Evolutionary conservation across 805 yeast genomes (phyloP).

Genomic region (Saturnispora halmiae): DNA sequence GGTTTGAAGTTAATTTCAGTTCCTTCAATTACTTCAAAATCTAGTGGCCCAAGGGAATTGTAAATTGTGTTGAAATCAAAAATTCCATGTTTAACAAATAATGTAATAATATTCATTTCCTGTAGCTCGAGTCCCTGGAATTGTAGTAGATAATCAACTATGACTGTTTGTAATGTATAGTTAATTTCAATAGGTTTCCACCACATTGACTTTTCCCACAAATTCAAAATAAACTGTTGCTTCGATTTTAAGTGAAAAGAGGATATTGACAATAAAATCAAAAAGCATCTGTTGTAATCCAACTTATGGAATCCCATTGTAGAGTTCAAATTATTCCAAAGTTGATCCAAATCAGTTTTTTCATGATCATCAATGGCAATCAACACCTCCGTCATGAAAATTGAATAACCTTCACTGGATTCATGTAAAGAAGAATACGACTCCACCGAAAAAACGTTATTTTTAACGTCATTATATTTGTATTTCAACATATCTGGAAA

Average conservation of each 20-base stretch:
- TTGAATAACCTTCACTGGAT: slow-evolving; percentile 70
- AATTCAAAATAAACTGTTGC: slow-evolving; percentile 37
- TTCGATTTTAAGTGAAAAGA: slow-evolving; percentile 36
- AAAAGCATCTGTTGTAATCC: slow-evolving; percentile 64
- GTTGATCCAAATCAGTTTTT: slow-evolving; percentile 27
- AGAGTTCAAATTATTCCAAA: slow-evolving; percentile 40
- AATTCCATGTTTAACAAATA: slow-evolving; percentile 57
- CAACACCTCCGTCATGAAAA: slow-evolving; percentile 43
- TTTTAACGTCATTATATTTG: slow-evolving; percentile 25
- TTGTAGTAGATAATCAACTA: slow-evolving; percentile 23
- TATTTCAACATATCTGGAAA: slow-evolving; percentile 24
- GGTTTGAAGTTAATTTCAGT: slow-evolving; percentile 13
- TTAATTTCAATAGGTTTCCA: slow-evolving; percentile 34
- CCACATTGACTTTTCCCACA: slow-evolving; percentile 51
- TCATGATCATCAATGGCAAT: slow-evolving; percentile 31
- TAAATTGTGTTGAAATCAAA: slow-evolving; percentile 55
- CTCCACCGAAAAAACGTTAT: slow-evolving; percentile 24
- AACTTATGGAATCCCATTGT: slow-evolving; percentile 67
- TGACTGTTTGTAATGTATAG: slow-evolving; percentile 17
- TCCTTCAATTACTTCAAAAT: slow-evolving; percentile 16
- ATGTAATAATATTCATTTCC: slow-evolving; percentile 33
- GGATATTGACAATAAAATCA: slow-evolving; percentile 49
- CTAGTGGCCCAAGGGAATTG: slow-evolving; percentile 44
- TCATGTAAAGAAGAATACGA: slow-evolving; percentile 59
- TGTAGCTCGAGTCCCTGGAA: slow-evolving; percentile 7